Conservation (phyloP, 1,284 basidiomycete species). For the Coniferiporia weirii region DNA sequence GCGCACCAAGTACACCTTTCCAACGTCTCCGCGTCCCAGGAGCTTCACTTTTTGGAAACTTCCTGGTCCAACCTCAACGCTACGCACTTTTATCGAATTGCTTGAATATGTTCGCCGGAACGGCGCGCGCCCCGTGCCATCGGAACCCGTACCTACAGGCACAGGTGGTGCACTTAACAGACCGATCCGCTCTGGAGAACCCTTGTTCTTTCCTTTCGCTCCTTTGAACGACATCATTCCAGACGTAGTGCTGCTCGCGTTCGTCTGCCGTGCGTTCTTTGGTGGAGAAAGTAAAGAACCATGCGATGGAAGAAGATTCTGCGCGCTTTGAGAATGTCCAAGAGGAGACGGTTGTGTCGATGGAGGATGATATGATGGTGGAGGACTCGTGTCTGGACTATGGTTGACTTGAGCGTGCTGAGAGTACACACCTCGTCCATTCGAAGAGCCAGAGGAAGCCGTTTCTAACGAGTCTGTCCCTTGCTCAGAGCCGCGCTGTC, state of each 20-base stretch:
- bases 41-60: conserved; percentile 95
- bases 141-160: conserved; percentile 22
- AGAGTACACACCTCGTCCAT: conserved; percentile 20
- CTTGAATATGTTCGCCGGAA: conserved; percentile 95
- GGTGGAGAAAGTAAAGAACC: conserved; percentile 13
- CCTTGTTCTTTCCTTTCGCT: conserved; percentile 20
- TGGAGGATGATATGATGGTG: conserved; percentile 14
- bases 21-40: conserved; percentile 93
- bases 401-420: not conserved
- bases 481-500: conserved; percentile 42
- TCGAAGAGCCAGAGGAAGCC: conserved; percentile 64
- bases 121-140: conserved; percentile 44
- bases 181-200: conserved; percentile 12
- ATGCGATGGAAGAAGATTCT: conserved; percentile 10
- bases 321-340: conserved; percentile 15
- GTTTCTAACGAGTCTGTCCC: conserved; percentile 65
- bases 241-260: conserved; percentile 14
- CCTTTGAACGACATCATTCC: conserved; percentile 18
- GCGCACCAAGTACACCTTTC: conserved; percentile 91
- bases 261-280: conserved; percentile 8
- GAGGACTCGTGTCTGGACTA: conserved; percentile 9
- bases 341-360: not conserved
- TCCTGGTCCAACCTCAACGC: conserved; percentile 82
- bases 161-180: conserved; percentile 15
- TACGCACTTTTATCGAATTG: conserved; percentile 88